Percentiles rank a stretch among this genome's conserved stretches.
Conservation (phyloP, 2,329 filamentous ascomycete species). For the Monosporascus sp. region DNA sequence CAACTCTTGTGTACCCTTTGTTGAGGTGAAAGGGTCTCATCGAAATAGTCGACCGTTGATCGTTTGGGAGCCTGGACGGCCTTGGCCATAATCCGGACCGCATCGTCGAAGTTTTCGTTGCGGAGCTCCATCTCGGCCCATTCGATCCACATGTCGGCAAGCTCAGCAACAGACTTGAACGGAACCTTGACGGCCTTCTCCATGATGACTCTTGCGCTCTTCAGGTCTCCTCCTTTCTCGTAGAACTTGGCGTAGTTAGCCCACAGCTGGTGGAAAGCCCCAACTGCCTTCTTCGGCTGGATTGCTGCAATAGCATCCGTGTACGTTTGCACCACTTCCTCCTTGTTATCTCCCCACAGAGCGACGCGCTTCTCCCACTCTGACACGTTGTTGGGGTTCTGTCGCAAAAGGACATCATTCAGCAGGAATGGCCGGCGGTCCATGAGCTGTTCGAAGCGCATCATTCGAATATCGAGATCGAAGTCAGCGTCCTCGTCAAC, state of each 20-base stretch:
- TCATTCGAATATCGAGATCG: conserved; percentile 93
- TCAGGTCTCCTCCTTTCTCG: conserved; percentile 77
- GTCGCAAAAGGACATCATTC: conserved; percentile 89
- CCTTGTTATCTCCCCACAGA: conserved; percentile 89
- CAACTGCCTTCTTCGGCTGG: conserved; percentile 88
- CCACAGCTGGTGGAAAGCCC: conserved; percentile 93
- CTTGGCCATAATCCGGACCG: conserved; percentile 93
- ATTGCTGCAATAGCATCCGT: conserved; percentile 90
- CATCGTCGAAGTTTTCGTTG: conserved; percentile 92
- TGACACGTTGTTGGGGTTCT: conserved; percentile 92
- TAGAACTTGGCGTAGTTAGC: conserved; percentile 97
- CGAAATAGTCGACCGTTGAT: conserved; percentile 98
- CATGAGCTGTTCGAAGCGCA: conserved; percentile 97
- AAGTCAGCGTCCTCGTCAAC: conserved; percentile 82
- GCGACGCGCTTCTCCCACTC: conserved; percentile 98
- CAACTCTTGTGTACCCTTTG: conserved; percentile 98
- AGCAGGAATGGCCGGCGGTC: conserved; percentile 91
- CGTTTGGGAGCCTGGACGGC: conserved; percentile 94
- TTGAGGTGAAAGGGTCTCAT: conserved; percentile 88
- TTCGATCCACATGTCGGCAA: conserved; percentile 98
- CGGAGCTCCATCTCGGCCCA: conserved; percentile 98
- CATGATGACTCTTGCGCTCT: conserved; percentile 85
- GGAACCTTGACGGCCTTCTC: conserved; percentile 97
- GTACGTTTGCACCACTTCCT: conserved; percentile 89
- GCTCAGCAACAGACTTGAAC: conserved; percentile 93